Evolutionary conservation across 1,284 basidiomycete genomes (phyloP).

Genomic region (Melampsora larici-populina): DNA sequence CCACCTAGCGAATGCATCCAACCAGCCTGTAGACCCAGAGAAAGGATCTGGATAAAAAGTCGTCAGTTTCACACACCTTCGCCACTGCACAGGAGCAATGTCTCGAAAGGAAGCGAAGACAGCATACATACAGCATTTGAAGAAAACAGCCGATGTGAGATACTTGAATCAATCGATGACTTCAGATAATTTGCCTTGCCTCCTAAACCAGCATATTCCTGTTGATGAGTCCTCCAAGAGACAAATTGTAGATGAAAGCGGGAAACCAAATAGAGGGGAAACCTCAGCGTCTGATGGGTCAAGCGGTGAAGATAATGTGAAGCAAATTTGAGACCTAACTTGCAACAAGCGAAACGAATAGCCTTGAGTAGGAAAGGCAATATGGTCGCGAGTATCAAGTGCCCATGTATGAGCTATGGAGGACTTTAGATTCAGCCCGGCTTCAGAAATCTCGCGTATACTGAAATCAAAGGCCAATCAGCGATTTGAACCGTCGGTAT

Average conservation of each 20-base stretch:
- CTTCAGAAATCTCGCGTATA: constrained; percentile 66
- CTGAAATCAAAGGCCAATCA: constrained; percentile 56
- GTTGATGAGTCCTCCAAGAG: constrained; percentile 4
- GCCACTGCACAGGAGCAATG: background rate
- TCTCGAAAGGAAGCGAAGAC: background rate
- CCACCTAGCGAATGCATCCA: constrained; percentile 61
- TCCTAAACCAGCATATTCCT: constrained; percentile 73
- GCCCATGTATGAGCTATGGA: constrained; percentile 74
- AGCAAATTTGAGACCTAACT: background rate
- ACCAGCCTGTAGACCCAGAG: constrained; percentile 65
- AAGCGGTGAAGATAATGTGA: background rate
- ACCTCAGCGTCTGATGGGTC: background rate
- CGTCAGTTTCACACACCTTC: background rate
- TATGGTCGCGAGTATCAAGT: constrained; percentile 75
- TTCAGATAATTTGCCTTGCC: constrained; percentile 68
- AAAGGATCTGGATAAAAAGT: constrained; percentile 59
- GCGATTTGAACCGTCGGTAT: background rate
- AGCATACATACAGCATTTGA: constrained; percentile 56
- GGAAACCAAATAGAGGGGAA: background rate
- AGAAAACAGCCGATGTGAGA: constrained; percentile 62
- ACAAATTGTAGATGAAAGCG: background rate
- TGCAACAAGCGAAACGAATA: constrained; percentile 26
- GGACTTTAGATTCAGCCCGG: constrained; percentile 76
- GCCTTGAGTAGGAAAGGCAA: constrained; percentile 65
- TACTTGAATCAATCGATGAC: constrained; percentile 64